Conservation (phyloP, 2,329 filamentous ascomycete species). For the Teratosphaeria gauchensis region DNA sequence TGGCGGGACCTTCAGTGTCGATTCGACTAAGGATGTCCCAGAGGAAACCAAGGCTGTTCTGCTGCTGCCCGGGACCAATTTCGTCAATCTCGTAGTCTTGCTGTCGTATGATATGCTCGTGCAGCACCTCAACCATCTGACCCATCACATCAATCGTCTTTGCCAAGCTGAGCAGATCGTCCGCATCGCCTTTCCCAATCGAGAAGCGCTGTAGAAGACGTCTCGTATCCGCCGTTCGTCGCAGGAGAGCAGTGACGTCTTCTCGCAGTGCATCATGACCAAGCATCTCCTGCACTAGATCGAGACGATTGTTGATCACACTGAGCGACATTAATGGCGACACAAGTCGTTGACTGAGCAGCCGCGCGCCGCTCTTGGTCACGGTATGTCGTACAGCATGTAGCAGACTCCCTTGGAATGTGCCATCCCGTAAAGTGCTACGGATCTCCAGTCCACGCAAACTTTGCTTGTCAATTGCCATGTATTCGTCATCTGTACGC, state of each 20-base stretch:
- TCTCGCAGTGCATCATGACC: conserved; percentile 59
- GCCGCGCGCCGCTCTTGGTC: conserved; percentile 79
- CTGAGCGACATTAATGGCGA: conserved; percentile 80
- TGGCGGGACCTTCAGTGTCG: conserved; percentile 54
- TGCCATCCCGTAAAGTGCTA: conserved; percentile 70
- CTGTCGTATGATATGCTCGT: conserved; percentile 21
- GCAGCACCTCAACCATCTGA: conserved; percentile 47
- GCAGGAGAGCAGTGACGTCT: conserved; percentile 56
- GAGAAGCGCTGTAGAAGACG: conserved; percentile 91
- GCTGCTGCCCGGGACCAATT: background rate
- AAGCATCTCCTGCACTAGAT: conserved; percentile 71
- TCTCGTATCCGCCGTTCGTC: conserved; percentile 72
- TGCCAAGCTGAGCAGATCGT: conserved; percentile 77
- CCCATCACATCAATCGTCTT: conserved; percentile 68
- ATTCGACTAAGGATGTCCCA: conserved; percentile 44
- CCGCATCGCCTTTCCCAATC: conserved; percentile 79
- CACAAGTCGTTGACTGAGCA: conserved; percentile 75
- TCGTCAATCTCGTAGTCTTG: conserved; percentile 16
- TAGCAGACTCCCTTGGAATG: conserved; percentile 72
- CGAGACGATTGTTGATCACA: conserved; percentile 67
- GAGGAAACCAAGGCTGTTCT: conserved; percentile 14
- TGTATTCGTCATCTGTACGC: conserved; percentile 63
- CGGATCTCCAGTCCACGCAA: conserved; percentile 83
- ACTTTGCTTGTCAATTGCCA: conserved; percentile 88
- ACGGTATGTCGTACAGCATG: conserved; percentile 84